Base-by-base conservation (phyloP, 108 stramenopile species). In the Pseudonitzschia pungens region DNA sequence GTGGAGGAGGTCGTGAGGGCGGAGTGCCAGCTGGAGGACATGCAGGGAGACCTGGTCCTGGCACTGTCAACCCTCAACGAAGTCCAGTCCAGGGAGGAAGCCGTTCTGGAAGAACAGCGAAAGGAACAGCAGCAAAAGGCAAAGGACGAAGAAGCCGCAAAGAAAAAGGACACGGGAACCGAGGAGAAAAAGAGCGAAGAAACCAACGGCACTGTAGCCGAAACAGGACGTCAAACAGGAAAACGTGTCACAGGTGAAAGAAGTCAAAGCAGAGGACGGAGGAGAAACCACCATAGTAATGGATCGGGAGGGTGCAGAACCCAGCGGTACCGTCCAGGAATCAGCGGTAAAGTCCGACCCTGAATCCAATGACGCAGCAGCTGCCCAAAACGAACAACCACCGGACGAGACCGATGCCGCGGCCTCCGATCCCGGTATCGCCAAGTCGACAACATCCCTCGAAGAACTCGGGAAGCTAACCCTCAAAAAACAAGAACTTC, bases 1-100 rank as follows among this genome's bases (percentile, higher is more conserved):
- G 86, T 92, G 8, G 79, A 78, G 21, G 81, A 78, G 65, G 66
- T 91, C 42, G 86, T 81, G n/a, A 81, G 83, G 56, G 75, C 80
- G 42, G 72, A 81, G 42, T 70, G 85, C 43, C 77, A 78, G n/a
- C 73, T 85, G 64, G 85, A 89, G 44, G 82, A 90, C 12, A 76
- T 88, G 74, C 70, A 72, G 29, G 77, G 74, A 20, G 68, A 77
- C 14, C 21, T 84, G 14, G 66, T 65, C 14, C 64, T 40, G 44
- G 75, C 78, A 12, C 64, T 78, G 51, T 29, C 50, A 22, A 40
- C 55, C 24, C 58, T 77, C 24, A 28, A n/a, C 12, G 67, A 75
- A 14, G 48, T 86, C 16, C 74, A 83, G 56, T 57, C 70, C 62
- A 82, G 76, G 24, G 88, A 84, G 55, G 65, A 82, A 32, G 53